Evolutionary conservation across 306 rosid genomes (phyloP).

Genomic region (Quercus rubra): DNA sequence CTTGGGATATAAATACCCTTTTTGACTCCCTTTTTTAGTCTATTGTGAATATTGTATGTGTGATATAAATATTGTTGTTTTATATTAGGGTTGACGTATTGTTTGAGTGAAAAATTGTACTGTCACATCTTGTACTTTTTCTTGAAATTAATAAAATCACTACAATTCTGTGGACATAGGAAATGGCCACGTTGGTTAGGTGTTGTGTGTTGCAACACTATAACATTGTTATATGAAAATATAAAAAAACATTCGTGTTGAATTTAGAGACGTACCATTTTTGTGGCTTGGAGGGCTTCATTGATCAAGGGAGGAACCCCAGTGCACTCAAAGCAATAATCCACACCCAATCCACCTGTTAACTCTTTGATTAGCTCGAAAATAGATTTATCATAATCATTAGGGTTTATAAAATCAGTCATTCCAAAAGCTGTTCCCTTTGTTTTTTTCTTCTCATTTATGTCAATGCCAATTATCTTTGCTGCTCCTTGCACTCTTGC

Average conservation of each 20-base stretch:
- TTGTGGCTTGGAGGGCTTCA: slow-evolving; percentile 47
- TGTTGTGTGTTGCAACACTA: too few species aligned
- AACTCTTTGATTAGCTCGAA: slow-evolving; percentile 35
- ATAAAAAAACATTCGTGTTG: background rate
- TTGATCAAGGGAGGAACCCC: slow-evolving; percentile 34
- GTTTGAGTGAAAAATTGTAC: too few species aligned
- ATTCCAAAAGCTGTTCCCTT: slow-evolving; percentile 50
- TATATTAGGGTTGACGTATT: too few species aligned
- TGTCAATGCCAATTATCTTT: slow-evolving; percentile 52
- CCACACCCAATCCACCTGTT: slow-evolving; percentile 57
- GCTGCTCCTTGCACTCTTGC: slow-evolving; percentile 41
- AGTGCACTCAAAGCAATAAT: slow-evolving; percentile 52
- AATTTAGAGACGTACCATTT: slow-evolving; percentile 28
- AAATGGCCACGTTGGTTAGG: too few species aligned
- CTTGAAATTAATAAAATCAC: background rate
- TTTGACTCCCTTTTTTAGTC: too few species aligned
- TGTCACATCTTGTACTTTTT: too few species aligned
- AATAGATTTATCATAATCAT: slow-evolving; percentile 19
- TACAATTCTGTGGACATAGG: fast-evolving
- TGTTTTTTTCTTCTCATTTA: slow-evolving; percentile 29
- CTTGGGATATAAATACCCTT: too few species aligned
- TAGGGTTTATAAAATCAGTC: slow-evolving; percentile 43
- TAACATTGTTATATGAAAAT: too few species aligned
- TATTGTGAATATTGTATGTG: too few species aligned
- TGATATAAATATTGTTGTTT: too few species aligned